phyloP scores from a whole-genome alignment of 257 asterid species.

The Primulina tabacum region DNA sequence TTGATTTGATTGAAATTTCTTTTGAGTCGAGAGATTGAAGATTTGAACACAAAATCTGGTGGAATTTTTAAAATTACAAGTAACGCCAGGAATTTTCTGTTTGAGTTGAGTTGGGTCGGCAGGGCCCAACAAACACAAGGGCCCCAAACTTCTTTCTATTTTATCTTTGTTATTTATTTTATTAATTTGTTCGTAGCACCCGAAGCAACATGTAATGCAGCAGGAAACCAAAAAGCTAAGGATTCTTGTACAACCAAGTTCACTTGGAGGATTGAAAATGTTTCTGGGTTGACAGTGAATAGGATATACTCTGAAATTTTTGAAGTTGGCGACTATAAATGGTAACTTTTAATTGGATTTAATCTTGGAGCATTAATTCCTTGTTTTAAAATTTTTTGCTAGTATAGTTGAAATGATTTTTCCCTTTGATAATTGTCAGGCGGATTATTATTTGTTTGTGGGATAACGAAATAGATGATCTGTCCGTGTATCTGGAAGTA shows the following conservation, averaged over 20 bases:
- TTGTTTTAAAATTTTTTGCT: conserved; percentile 17
- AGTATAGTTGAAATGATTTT: conserved; percentile 8
- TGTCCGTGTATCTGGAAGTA: conserved; percentile 55
- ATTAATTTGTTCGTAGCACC: conserved; percentile 23
- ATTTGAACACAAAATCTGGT: too few relatives aligned
- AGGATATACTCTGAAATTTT: conserved; percentile 51
- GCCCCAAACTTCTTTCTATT: too few relatives aligned
- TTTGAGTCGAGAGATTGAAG: too few relatives aligned
- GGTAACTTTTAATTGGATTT: conserved; percentile 33
- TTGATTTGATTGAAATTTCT: too few relatives aligned
- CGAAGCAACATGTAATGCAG: conserved; percentile 26
- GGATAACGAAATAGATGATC: conserved; percentile 40
- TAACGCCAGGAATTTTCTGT: too few relatives aligned
- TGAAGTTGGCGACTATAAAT: conserved; percentile 43
- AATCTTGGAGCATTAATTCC: conserved; percentile 8
- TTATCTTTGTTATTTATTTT: not conserved
- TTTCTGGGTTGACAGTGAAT: conserved; percentile 39
- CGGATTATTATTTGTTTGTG: conserved; percentile 49
- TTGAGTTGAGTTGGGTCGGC: too few relatives aligned
- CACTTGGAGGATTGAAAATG: conserved; percentile 49
- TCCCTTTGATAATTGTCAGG: conserved; percentile 34
- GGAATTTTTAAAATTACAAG: too few relatives aligned
- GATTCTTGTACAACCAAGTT: conserved; percentile 38
- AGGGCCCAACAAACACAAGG: too few relatives aligned
- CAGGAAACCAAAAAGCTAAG: conserved; percentile 30